A percentile compares a stretch with the other conserved stretches of the same genome.
These are phyloP conservation scores for Botrytis squamosa DNA, from an alignment of 2,329 filamentous ascomycete genomes.

Conservation along the genomic window DNA sequence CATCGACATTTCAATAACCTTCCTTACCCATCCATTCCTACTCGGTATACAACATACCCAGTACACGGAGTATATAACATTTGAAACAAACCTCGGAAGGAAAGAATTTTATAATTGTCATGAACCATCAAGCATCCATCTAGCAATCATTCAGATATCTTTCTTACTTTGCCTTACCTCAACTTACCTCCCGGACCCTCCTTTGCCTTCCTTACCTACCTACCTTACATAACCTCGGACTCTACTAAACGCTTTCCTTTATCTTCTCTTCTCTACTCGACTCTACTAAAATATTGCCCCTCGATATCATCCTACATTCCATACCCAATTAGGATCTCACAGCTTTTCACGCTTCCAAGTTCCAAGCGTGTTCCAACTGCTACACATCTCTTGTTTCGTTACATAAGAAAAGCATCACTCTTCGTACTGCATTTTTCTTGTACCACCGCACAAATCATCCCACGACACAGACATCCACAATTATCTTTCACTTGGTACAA, in stretches of 20 bases:
- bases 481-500: conserved; percentile 15
- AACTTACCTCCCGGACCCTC: too few relatives aligned
- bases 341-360: not conserved
- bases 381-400: not conserved
- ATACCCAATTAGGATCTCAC: not conserved
- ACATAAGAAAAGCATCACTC: conserved; percentile 7
- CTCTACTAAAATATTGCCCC: conserved; percentile 10
- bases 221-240: too few relatives aligned
- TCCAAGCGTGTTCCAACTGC: not conserved
- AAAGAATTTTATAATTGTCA: not conserved
- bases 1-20: not conserved
- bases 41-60: not conserved
- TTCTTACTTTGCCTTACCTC: too few relatives aligned
- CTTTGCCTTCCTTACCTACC: too few relatives aligned
- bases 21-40: not conserved
- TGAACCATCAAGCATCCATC: too few relatives aligned
- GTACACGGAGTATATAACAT: not conserved
- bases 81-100: not conserved
- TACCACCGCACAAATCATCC: not conserved
- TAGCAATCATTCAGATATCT: too few relatives aligned
- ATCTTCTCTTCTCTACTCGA: not conserved
- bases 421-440: conserved; percentile 5
- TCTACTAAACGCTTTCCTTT: not conserved
- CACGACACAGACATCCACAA: conserved; percentile 3
- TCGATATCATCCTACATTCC: conserved; percentile 6